Conservation (phyloP, 2,329 filamentous ascomycete species). For the Scopulariopsis brevicaulis region DNA sequence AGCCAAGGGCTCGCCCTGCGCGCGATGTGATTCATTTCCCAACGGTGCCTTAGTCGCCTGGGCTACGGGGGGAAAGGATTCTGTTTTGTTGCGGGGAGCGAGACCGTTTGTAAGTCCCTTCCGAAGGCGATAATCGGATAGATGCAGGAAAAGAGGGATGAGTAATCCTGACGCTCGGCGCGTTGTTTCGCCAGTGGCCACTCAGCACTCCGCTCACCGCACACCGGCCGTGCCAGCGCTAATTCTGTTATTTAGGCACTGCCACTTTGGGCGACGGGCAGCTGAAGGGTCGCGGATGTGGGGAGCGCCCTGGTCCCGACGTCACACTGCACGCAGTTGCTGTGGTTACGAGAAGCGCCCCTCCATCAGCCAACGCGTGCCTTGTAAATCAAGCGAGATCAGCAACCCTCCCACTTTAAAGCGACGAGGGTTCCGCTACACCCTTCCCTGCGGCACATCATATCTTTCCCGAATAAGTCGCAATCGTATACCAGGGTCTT, state of each 20-base stretch:
- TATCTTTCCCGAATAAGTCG: not conserved
- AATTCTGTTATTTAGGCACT: no score
- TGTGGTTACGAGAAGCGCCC: not conserved
- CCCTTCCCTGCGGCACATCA: not conserved
- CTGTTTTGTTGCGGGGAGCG: no score
- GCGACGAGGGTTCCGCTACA: not conserved
- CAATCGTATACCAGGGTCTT: not conserved
- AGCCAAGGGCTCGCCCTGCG: not conserved
- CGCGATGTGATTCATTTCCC: not conserved
- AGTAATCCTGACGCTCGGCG: no score
- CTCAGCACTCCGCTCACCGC: no score
- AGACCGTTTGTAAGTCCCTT: no score
- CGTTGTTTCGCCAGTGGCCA: no score
- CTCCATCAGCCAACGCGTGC: not conserved
- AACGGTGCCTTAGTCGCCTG: no score
- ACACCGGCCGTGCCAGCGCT: no score
- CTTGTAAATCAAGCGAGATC: not conserved
- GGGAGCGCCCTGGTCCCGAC: not conserved
- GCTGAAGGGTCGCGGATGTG: not conserved
- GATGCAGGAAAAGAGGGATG: no score
- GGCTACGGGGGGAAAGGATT: no score
- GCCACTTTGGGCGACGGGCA: no score
- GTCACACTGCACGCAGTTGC: not conserved
- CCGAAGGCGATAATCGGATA: no score
- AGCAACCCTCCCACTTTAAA: not conserved